phyloP scores from a whole-genome alignment of 164 flowering plant genomes.

The Amborella trichopoda region DNA sequence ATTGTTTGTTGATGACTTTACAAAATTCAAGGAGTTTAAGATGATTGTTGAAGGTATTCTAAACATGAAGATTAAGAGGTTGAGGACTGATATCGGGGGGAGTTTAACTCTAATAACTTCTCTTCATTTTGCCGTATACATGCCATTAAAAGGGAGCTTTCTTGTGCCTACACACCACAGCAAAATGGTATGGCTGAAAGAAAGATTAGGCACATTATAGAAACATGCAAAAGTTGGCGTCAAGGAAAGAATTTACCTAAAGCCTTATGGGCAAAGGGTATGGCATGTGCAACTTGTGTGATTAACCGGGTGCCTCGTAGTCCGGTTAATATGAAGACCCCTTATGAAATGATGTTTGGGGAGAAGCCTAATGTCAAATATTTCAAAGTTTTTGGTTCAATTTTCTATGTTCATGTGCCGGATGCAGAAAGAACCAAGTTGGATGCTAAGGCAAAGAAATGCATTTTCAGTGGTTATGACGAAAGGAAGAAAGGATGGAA shows the following conservation, averaged over 20 bases:
- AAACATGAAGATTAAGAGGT: no score
- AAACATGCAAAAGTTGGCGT: no score
- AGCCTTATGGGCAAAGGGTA: background rate
- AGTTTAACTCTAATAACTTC: background rate
- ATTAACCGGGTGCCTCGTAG: background rate
- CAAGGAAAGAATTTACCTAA: background rate
- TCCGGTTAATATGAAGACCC: background rate
- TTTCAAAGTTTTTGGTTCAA: no score
- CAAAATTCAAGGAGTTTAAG: background rate
- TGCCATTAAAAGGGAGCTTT: background rate
- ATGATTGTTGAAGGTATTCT: background rate
- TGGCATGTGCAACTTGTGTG: background rate
- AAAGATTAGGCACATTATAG: no score
- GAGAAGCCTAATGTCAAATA: no score
- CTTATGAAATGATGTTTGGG: no score
- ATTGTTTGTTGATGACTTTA: background rate
- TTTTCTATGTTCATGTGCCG: background rate
- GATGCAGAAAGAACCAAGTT: no score
- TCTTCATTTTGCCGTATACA: background rate
- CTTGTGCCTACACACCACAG: no score
- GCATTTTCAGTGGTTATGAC: no score
- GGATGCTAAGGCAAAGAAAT: no score
- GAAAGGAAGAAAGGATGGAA: no score
- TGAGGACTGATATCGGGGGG: background rate
- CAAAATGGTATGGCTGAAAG: no score